These are phyloP conservation scores for Cymbopogon flexuosus DNA, from an alignment of 202 grass and related monocot genomes.

Conservation along the genomic window DNA sequence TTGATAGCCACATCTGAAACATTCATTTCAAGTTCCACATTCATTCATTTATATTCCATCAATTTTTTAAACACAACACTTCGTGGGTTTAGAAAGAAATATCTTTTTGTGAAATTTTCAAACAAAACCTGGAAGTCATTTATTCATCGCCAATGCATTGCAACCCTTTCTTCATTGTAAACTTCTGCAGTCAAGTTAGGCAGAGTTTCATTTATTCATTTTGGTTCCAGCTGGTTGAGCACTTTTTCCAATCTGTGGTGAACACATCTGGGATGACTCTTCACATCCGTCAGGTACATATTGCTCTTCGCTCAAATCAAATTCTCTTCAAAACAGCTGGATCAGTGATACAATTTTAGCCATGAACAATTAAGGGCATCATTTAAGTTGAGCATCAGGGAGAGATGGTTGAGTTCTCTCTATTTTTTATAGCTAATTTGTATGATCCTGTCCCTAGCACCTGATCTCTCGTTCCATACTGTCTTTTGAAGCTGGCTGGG, in stretches of 20 bases:
- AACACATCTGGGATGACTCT: constrained; percentile 99
- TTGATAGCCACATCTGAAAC: background rate
- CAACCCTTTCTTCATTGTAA: background rate
- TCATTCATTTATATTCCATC: background rate
- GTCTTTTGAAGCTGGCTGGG: constrained; percentile 68
- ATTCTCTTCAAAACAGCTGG: background rate
- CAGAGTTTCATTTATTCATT: constrained; percentile 15
- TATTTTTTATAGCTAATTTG: background rate
- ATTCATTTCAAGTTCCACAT: background rate
- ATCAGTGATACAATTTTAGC: background rate
- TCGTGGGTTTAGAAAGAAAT: background rate
- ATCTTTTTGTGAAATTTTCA: background rate
- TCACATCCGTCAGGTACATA: constrained; percentile 81
- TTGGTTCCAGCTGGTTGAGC: constrained; percentile 76
- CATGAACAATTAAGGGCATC: background rate
- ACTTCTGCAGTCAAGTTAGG: background rate
- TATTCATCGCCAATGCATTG: background rate
- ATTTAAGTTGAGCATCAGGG: background rate
- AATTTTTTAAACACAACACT: background rate
- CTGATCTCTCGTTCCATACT: background rate
- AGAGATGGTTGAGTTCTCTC: background rate
- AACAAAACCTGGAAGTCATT: background rate
- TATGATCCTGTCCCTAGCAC: background rate
- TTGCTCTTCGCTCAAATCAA: background rate
- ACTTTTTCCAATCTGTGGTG: constrained; percentile 84